A percentile compares a stretch with the other conserved stretches of the same genome.
phyloP scores from a whole-genome alignment of 116 monocot species.

The Zostera marina region DNA sequence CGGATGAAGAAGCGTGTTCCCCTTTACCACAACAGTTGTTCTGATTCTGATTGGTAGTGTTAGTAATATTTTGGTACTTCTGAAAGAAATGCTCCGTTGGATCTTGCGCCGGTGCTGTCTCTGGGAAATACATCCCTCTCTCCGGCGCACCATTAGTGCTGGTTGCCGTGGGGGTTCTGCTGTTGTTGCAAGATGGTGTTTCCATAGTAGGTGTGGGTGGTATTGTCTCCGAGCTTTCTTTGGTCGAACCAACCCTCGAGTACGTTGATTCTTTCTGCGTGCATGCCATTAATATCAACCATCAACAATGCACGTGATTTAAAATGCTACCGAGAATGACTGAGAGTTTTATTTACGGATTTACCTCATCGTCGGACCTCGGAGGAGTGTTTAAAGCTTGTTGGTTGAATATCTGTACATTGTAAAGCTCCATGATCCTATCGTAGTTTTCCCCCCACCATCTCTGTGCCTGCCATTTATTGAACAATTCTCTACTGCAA shows the following conservation, averaged over 20 bases:
- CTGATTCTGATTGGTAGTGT: conserved; percentile 25
- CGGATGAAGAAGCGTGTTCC: conserved; percentile 49
- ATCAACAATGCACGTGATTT: no score
- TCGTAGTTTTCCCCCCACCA: conserved; percentile 98
- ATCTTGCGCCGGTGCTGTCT: conserved; percentile 29
- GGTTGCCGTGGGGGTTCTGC: conserved; percentile 13
- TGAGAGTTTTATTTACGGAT: no score
- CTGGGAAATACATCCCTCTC: conserved; percentile 1
- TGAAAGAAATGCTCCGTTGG: conserved; percentile 15
- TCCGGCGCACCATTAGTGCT: conserved; percentile 4
- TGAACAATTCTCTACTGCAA: conserved; percentile 72
- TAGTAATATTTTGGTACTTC: conserved; percentile 9
- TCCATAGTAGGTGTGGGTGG: conserved; percentile 28
- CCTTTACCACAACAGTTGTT: conserved; percentile 46
- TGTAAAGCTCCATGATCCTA: conserved; percentile 79
- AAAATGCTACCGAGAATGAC: no score
- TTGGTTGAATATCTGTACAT: conserved; percentile 68
- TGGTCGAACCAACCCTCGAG: conserved; percentile 46
- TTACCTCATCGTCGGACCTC: conserved; percentile 44
- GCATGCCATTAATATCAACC: no score
- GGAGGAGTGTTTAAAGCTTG: conserved; percentile 64
- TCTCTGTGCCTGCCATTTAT: conserved; percentile 91
- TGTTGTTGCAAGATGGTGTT: conserved; percentile 11
- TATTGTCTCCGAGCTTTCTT: conserved; percentile 57
- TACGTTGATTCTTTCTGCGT: conserved; percentile 50